Evolutionary conservation across 768 basidiomycete genomes (phyloP).

Genomic region (Serendipita sp.): DNA sequence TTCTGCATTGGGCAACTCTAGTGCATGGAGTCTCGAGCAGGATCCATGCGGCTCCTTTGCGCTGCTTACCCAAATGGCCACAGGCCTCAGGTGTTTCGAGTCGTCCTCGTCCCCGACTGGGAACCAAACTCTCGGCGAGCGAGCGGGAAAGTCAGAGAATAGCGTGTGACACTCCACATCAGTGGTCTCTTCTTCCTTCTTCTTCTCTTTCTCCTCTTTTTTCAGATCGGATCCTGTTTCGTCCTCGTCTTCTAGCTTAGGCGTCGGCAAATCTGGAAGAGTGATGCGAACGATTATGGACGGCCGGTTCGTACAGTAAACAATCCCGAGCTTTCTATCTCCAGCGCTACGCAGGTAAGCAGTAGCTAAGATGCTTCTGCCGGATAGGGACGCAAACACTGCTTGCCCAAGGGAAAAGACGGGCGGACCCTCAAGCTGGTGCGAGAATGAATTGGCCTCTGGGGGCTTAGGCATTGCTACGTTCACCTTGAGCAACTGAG

Average conservation of each 20-base stretch:
- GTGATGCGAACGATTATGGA: background rate
- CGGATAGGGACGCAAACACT: background rate
- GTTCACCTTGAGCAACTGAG: background rate
- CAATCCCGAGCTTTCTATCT: background rate
- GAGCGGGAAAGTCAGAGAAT: background rate
- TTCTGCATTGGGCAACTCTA: background rate
- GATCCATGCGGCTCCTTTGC: slow-evolving; percentile 3
- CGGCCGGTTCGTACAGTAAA: background rate
- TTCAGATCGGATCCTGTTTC: background rate
- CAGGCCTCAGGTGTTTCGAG: background rate
- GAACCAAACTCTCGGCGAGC: background rate
- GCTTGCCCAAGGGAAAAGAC: background rate
- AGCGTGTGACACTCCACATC: background rate
- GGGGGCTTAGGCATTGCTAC: background rate
- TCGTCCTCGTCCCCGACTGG: background rate
- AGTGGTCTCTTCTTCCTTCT: background rate
- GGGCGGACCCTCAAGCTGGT: background rate
- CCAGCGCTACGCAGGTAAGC: background rate
- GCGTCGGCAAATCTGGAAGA: background rate
- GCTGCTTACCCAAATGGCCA: background rate
- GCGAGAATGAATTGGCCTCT: background rate
- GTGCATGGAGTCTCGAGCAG: background rate
- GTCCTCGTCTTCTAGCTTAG: background rate
- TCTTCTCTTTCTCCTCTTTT: background rate
- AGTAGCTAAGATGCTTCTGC: background rate